Evolutionary conservation across 2,329 filamentous ascomycete genomes (phyloP).

Genomic region (Aspergillus quadrilineatus): DNA sequence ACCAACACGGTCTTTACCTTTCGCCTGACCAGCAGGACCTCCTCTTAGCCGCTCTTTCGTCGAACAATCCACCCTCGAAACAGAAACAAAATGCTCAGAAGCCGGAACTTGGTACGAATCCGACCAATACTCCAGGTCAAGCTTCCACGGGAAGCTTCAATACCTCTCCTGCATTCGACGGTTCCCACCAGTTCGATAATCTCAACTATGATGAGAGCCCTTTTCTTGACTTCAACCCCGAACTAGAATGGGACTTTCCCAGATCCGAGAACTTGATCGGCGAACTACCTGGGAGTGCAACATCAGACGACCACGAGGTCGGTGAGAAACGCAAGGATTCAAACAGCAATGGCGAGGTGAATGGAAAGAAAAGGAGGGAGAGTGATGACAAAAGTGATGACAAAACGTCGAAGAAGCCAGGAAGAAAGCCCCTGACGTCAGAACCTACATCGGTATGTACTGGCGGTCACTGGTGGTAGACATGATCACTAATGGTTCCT

Average conservation of each 20-base stretch:
- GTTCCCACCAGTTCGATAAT: slow-evolving; percentile 41
- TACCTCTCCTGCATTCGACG: slow-evolving; percentile 35
- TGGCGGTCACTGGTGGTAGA: not conserved
- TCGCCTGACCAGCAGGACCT: slow-evolving; percentile 75
- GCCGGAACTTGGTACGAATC: slow-evolving; percentile 24
- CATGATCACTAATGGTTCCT: slow-evolving; percentile 23
- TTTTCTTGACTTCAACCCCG: slow-evolving; percentile 77
- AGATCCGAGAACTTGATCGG: slow-evolving; percentile 70
- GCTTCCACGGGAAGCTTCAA: slow-evolving; percentile 46
- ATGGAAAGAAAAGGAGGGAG: slow-evolving; percentile 68
- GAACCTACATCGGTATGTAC: slow-evolving; percentile 89
- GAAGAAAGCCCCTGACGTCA: slow-evolving; percentile 89
- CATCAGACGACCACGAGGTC: slow-evolving; percentile 49
- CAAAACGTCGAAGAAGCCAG: slow-evolving; percentile 90
- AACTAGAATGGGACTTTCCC: slow-evolving; percentile 71
- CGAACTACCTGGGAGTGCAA: slow-evolving; percentile 59
- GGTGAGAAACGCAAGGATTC: slow-evolving; percentile 62
- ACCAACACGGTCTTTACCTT: slow-evolving; percentile 62
- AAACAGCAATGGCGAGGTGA: slow-evolving; percentile 64
- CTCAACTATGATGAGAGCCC: slow-evolving; percentile 71
- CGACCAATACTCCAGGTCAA: slow-evolving; percentile 38
- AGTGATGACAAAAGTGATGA: slow-evolving; percentile 81
- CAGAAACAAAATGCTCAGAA: slow-evolving; percentile 22
- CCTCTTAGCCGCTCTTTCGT: slow-evolving; percentile 72
- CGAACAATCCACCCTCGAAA: slow-evolving; percentile 55